Evolutionary conservation across 768 basidiomycete genomes (phyloP), one percentile per base, ranked within the genome.

Genomic region (Suillus plorans): DNA sequence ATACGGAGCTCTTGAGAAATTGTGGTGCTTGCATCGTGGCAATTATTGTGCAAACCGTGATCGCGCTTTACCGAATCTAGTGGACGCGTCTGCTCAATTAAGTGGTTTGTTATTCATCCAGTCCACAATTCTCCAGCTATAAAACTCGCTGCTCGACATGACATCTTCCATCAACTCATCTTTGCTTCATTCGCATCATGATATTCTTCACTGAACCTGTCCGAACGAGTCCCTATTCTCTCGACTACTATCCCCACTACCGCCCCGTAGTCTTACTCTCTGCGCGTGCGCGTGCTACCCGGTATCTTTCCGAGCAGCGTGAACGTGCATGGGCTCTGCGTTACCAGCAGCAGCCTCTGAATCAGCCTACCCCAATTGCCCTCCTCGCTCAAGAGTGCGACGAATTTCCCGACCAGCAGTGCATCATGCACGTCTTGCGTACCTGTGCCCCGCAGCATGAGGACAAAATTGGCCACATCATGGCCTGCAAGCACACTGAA

Each of bases 211-310:
- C 7, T 52, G 2, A 16, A 16, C 50, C 49, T 16, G 49, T 14
- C 22, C 5, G 3, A 7, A 25, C 3, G 47, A 14, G 7, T 14
- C 49, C 25, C 7, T 50, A 50, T 14, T 16, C 14, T 1, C 22
- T 8, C 9, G 14, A 28, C 37, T 49, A 28, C 50, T 18, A 52
- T 28, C 25, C 50, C 12, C n/a, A 6, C 49, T 50, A 25, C 49
- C 25, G 6, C 25, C 49, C 25, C 16, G 10, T 22, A 25, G 3
- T 14, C 25, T 8, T 8, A 8, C 16, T 8, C 16, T 13, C 12
- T 20, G 10, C 3, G 4, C 16, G 41, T 20, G 34, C 13, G n/a
- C 49, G n/a, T 56, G 20, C 81, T 25, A 77, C 78, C 13, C 69
- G 70, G 45, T 69, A 70, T 41, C 60, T 72, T 42, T 73, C 71